Base-by-base conservation (phyloP, 768 basidiomycete genomes). In the Lyophyllum atratum region DNA sequence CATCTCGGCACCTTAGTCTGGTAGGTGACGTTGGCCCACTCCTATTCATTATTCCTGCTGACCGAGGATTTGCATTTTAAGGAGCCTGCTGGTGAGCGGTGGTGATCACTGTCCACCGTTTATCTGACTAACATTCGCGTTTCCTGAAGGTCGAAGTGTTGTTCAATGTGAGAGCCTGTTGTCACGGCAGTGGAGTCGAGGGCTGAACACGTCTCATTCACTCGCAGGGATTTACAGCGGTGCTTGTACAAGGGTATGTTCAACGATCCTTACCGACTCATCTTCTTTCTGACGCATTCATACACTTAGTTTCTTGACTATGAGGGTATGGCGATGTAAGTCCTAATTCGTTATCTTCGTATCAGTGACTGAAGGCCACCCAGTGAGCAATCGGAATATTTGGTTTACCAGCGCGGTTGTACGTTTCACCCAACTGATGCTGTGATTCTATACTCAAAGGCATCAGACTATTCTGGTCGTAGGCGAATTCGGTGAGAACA, bases 191-290 rank as follows among this genome's bases (percentile, higher is more conserved):
- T 19, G 22, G 19, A 19, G 0, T 7, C 46, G 19, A 2, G 7
- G 4, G n/a, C 26, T 29, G 28, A 29, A 8, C 42, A 54, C 28
- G 51, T 42, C 34, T 25, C 25, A 39, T 26, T 14, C 40, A 24
- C 40, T 49, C 54, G 12, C 54, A 78, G 77, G 78, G 74, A 28
- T 64, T 81, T n/a, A 81, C 77, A 2, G 77, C 77, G 26, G 59
- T 84, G 49, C 60, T 80, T 45, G 81, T 83, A 10, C 82, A 84
- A 70, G 74, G 75, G 76, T 77, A 51, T 26, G 52, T 14, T 17
- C 46, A 19, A 25, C 31, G 8, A 37, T 15, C 17, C 14, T 37
- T 37, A 55, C 47, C 58, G 17, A 14, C 2, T 46, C 39, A 15
- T 46, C 11, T 7, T 43, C 47, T 53, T 47, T n/a, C 55, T 49